A percentile compares a stretch with the other conserved stretches of the same genome.
Conservation (phyloP, 495 filamentous ascomycete genomes). For the Penicillium mononematosum region DNA sequence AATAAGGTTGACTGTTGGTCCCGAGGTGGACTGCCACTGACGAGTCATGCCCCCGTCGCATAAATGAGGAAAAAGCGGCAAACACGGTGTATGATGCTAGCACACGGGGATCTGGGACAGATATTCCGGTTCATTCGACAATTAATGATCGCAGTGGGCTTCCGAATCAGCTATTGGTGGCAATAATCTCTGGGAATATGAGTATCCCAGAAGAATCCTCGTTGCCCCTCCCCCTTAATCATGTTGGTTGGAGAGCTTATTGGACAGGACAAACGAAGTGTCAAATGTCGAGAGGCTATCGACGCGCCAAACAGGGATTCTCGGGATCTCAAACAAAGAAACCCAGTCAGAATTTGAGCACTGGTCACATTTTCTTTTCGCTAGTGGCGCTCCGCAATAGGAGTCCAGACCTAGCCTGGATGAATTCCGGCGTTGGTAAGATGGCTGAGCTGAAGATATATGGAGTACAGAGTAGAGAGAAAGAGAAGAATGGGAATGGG, state of each 20-base stretch:
- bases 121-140: not conserved
- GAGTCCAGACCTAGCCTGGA: not conserved
- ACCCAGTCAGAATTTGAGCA: not conserved
- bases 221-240: not conserved
- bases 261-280: not conserved
- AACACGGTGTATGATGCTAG: not conserved
- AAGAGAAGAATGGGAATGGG: not conserved
- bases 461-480: not conserved
- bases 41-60: not conserved
- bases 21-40: not conserved
- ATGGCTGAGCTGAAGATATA: not conserved
- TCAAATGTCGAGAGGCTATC: constrained; percentile 12
- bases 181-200: not conserved
- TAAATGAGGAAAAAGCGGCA: not conserved
- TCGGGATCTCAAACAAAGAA: constrained; percentile 20
- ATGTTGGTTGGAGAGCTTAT: not conserved
- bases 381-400: not conserved
- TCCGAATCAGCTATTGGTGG: not conserved
- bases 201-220: not conserved
- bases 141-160: too few relatives aligned
- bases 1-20: constrained; percentile 3
- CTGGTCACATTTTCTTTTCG: constrained; percentile 4
- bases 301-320: constrained; percentile 17
- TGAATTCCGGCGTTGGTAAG: not conserved
- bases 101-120: not conserved